Base-by-base conservation (phyloP, 345 rosid species). In the Streptanthus diversifolius region DNA sequence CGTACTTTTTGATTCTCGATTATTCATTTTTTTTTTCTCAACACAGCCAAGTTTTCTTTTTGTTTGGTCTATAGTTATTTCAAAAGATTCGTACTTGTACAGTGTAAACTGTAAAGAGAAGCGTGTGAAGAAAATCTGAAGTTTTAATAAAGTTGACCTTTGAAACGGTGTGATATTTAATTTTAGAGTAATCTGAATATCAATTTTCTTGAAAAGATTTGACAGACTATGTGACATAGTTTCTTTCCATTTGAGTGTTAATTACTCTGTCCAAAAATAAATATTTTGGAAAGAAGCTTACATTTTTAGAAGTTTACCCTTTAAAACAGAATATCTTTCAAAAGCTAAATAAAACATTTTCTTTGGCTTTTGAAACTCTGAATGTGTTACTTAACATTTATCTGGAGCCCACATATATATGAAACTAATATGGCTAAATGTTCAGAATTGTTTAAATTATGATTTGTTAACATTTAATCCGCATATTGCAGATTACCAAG, bases 81-180 rank as follows among this genome's bases (percentile, higher is more conserved):
- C 41, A 52, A 69, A 68, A 68, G 73, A 63, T 61, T 75, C 40
- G 51, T 54, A 43, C 65, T 66, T 40, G 40, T 51, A 17, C 17
- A 27, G 15, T 27, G 29, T 39, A 49, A 51, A n/a, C n/a, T n/a
- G n/a, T n/a, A n/a, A 72, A 66, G 36, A 59, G 10, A 67, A 56
- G 64, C 76, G 70, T 63, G 76, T 64, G 77, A 55, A 64, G 30
- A 73, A 73, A 73, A 74, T 40, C 27, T 59, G 0, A 32, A 48
- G 19, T 10, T 57, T 66, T 27, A 25, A 9, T 18, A 68, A 53
- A 51, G 37, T 60, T 68, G 74, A 75, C 74, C 22, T 14, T 33
- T 63, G 37, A 63, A 76, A 54, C 74, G 59, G 74, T 61, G 70
- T 75, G 52, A 61, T 61, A 24, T 68, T 59, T 75, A 60, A 17